Conservation (phyloP, 345 rosid species). For the Lepidium africanum region DNA sequence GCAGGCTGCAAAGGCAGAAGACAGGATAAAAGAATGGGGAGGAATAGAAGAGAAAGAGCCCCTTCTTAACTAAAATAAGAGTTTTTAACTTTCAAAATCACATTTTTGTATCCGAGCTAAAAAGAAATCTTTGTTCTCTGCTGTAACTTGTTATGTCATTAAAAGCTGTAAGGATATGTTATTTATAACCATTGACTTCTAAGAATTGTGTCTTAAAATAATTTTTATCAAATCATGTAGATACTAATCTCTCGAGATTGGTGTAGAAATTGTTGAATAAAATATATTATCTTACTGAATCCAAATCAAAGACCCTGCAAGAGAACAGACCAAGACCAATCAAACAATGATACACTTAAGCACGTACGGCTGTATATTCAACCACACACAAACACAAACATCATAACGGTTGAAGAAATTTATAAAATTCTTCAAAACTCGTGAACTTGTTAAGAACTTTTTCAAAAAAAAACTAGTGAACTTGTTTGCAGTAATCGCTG, state of each 20-base stretch:
- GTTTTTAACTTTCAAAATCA: not conserved
- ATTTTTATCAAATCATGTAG: not conserved
- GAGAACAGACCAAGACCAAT: too few species aligned
- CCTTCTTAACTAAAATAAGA: slow-evolving; percentile 11
- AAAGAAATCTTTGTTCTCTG: not conserved
- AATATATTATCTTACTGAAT: too few species aligned
- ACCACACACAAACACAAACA: too few species aligned
- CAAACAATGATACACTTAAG: too few species aligned
- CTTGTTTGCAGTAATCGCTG: too few species aligned
- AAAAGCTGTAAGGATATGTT: not conserved
- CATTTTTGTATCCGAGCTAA: not conserved
- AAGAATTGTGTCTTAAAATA: not conserved
- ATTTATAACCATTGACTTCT: not conserved
- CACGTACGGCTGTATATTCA: too few species aligned
- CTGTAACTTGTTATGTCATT: not conserved
- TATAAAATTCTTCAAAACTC: too few species aligned
- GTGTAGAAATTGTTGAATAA: not conserved
- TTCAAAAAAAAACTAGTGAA: too few species aligned
- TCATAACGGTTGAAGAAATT: too few species aligned
- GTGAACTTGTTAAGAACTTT: too few species aligned
- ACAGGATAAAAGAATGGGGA: slow-evolving; percentile 66
- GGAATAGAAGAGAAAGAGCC: slow-evolving; percentile 30
- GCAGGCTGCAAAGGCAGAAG: slow-evolving; percentile 65
- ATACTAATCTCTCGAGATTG: not conserved
- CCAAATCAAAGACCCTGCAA: too few species aligned